Conservation (phyloP, 768 basidiomycete species). For the Tricholoma flavovirens region DNA sequence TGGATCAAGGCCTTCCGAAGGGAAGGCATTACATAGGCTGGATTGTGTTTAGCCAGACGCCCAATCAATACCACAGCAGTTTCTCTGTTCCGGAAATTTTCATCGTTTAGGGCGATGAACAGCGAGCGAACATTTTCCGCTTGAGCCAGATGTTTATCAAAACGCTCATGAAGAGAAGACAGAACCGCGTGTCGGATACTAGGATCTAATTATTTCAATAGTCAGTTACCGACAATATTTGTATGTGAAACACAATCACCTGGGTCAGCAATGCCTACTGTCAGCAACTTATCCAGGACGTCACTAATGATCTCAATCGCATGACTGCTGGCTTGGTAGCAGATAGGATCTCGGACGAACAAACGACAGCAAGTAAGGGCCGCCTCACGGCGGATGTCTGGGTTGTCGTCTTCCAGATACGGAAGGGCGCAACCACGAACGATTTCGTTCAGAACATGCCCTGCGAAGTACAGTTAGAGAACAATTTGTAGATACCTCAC, state of each 20-base stretch:
- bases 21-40: slow-evolving; percentile 98
- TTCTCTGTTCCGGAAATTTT: slow-evolving; percentile 88
- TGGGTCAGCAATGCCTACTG: slow-evolving; percentile 94
- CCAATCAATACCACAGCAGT: slow-evolving; percentile 89
- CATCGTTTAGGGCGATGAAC: slow-evolving; percentile 96
- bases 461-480: slow-evolving; percentile 30
- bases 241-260: slow-evolving; percentile 38
- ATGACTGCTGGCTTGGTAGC: slow-evolving; percentile 92
- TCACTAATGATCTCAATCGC: slow-evolving; percentile 97
- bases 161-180: slow-evolving; percentile 81
- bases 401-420: slow-evolving; percentile 88
- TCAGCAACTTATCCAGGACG: slow-evolving; percentile 91
- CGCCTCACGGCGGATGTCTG: slow-evolving; percentile 84
- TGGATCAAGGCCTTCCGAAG: slow-evolving; percentile 94
- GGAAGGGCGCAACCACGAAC: slow-evolving; percentile 88
- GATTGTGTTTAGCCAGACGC: slow-evolving; percentile 89
- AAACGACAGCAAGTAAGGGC: slow-evolving; percentile 89
- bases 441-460: slow-evolving; percentile 93
- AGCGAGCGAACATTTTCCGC: slow-evolving; percentile 97
- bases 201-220: slow-evolving; percentile 45
- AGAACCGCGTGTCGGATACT: slow-evolving; percentile 84
- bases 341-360: slow-evolving; percentile 92
- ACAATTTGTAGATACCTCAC: background rate
- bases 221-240: slow-evolving; percentile 3
- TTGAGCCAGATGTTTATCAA: slow-evolving; percentile 95